Base-by-base conservation (phyloP, 208 protist species). In the Crithidia sp. region DNA sequence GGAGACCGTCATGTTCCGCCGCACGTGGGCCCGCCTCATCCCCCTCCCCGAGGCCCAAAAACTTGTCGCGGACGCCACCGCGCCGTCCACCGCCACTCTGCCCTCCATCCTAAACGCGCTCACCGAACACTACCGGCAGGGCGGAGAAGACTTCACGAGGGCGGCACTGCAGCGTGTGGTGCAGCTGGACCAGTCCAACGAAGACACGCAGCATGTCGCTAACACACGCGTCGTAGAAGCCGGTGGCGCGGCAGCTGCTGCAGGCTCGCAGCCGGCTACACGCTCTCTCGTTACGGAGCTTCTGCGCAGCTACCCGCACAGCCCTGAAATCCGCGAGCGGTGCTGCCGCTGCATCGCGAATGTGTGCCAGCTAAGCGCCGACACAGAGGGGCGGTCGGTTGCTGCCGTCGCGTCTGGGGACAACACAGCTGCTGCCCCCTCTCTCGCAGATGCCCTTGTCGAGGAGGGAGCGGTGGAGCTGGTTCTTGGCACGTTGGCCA, bases 301-400 rank as follows among this genome's bases (percentile, higher is more conserved):
- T 8, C 89, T 94, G 76, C 69, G 64, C 14, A 37, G 44, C 28
- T 87, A 89, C 61, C 77, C 81, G 37, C 81, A 96, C 76, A 83
- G 74, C 57, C 62, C 71, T 2, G 61, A 78, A 47, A 71, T 94
- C 12, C 86, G 91, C 54, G 91, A 91, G 74, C 69, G 77, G 10
- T 90, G 89, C 81, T 94, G 89, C 70, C 89, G 91, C 49, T 94
- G 89, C 64, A 76, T 96, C 56, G 89, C 91, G 36, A 96, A 96
- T 78, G 78, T 94, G 66, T 94, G 87, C 66, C 87, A 89, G 50
- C 81, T 93, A 16, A 59, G 61, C 50, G 53, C 68, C 16, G 64
- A 63, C 2, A 57, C 17, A 39, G 37, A 58, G 10, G 17, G 6
- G 49, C 53, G 4, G 47, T n/a, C 57, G 13, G 10, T 5, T 36